Conservation (phyloP, 129 eudicot genomes). For the Solidago caesia region DNA sequence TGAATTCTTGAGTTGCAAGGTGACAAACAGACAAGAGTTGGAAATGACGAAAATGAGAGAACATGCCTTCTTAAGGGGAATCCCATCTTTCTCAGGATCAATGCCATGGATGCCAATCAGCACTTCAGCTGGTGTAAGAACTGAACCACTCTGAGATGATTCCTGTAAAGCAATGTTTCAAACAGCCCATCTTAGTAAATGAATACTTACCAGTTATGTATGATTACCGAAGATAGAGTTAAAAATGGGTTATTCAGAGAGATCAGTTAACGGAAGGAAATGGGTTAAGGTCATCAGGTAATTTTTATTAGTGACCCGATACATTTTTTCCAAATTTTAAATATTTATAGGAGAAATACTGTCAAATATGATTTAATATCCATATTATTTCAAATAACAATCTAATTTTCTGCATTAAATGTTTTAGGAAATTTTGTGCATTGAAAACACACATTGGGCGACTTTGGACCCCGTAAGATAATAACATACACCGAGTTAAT, state of each 20-base stretch:
- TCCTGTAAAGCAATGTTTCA: conserved; percentile 48
- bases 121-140: conserved; percentile 88
- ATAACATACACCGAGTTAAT: not conserved
- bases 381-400: not conserved
- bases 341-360: not conserved
- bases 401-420: not conserved
- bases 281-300: not conserved
- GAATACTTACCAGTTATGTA: conserved; percentile 2
- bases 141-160: conserved; percentile 60
- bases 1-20: conserved; percentile 20
- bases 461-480: no score
- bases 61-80: conserved; percentile 84
- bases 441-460: not conserved
- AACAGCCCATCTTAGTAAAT: not conserved
- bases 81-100: conserved; percentile 90
- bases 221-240: not conserved
- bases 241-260: not conserved
- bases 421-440: not conserved
- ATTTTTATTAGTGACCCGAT: not conserved
- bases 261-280: not conserved
- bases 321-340: not conserved
- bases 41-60: not conserved
- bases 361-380: not conserved
- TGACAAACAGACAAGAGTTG: conserved; percentile 8
- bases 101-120: conserved; percentile 90